Percentiles rank a stretch among this genome's conserved stretches.
phyloP scores from a whole-genome alignment of 2,329 filamentous ascomycete species.

The Fusarium temperatum region DNA sequence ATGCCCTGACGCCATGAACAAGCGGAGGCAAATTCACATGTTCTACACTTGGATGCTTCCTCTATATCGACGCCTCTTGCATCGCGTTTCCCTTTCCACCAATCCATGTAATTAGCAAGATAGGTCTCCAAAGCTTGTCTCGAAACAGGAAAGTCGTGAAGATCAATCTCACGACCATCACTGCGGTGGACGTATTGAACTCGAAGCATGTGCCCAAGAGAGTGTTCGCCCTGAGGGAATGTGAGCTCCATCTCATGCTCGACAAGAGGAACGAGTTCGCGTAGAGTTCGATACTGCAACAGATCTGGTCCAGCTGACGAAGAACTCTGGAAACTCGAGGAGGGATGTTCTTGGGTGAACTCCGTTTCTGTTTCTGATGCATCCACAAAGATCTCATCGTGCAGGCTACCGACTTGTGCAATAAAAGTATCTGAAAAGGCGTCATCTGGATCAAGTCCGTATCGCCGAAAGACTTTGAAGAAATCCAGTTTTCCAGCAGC shows the following conservation, averaged over 20 bases:
- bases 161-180: conserved; percentile 63
- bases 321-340: conserved; percentile 30
- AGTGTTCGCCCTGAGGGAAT: conserved; percentile 59
- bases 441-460: conserved; percentile 71
- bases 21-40: conserved; percentile 81
- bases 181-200: conserved; percentile 64
- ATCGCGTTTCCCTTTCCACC: conserved; percentile 83
- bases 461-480: conserved; percentile 73
- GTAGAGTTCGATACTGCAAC: conserved; percentile 59
- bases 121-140: conserved; percentile 70
- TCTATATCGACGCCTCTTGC: conserved; percentile 81
- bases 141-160: conserved; percentile 73
- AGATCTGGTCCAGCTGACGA: conserved; percentile 45
- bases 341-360: conserved; percentile 6
- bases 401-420: conserved; percentile 74
- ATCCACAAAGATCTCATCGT: conserved; percentile 71
- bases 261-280: conserved; percentile 58
- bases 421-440: conserved; percentile 83
- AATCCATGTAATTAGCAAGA: conserved; percentile 75
- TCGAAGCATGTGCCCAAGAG: conserved; percentile 60
- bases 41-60: conserved; percentile 88
- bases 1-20: conserved; percentile 82
- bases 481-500: conserved; percentile 77
- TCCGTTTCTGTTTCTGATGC: conserved; percentile 46
- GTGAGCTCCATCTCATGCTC: conserved; percentile 59